phyloP scores from a whole-genome alignment of 345 rosid genomes.

The Zanthoxylum bungeanum region DNA sequence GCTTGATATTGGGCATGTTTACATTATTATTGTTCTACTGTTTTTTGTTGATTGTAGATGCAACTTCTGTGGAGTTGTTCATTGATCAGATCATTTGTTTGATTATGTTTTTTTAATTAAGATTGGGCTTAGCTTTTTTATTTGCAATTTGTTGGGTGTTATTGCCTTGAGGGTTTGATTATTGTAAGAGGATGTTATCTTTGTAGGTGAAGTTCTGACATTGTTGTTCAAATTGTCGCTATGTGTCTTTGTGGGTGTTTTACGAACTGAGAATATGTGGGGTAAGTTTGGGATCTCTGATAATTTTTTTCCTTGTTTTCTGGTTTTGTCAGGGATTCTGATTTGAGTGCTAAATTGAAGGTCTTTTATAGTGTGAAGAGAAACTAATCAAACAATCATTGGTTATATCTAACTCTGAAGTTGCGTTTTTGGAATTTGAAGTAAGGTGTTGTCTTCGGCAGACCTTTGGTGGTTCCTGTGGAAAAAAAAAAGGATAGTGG shows the following conservation, averaged over 20 bases:
- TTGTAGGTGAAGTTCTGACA: not conserved
- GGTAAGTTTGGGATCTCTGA: not conserved
- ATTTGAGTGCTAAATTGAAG: slow-evolving; percentile 6
- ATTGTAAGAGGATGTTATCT: not conserved
- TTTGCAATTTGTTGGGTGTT: not conserved
- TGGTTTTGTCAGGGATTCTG: slow-evolving; percentile 22
- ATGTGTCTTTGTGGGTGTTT: not conserved
- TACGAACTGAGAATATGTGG: not conserved
- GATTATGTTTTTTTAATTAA: not conserved
- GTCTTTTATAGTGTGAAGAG: not conserved
- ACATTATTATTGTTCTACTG: not conserved
- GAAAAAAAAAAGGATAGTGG: slow-evolving; percentile 11
- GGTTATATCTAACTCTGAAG: not conserved
- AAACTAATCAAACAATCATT: not conserved
- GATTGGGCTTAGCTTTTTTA: not conserved
- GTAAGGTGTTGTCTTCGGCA: slow-evolving; percentile 10
- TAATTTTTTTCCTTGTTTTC: not conserved
- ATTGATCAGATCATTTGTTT: not conserved
- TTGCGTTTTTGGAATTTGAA: slow-evolving; percentile 13
- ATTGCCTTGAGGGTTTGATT: not conserved
- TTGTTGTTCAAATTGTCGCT: not conserved
- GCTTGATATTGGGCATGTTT: too few species aligned
- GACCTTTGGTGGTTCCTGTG: slow-evolving; percentile 2
- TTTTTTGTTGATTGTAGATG: too few species aligned
- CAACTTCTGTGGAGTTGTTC: not conserved